Conservation (phyloP, 441 rosid species). For the Aleurites moluccanus region DNA sequence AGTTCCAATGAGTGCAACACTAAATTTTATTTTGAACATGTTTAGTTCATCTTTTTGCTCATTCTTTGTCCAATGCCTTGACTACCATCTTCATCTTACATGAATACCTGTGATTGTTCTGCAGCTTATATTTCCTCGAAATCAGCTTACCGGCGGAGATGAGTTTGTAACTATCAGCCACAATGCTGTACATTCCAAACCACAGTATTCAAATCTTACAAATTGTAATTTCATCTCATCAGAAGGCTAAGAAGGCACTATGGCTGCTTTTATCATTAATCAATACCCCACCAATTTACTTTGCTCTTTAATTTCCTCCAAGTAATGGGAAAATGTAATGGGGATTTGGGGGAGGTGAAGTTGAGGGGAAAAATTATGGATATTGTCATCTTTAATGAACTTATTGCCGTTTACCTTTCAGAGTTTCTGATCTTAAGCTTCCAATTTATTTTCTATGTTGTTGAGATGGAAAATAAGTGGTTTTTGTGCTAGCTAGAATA, state of each 20-base stretch:
- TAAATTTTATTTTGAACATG: background rate
- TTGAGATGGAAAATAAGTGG: too few relatives aligned
- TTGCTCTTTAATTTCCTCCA: background rate
- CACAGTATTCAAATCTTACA: background rate
- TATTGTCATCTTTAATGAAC: too few relatives aligned
- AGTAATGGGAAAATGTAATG: background rate
- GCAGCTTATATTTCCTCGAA: conserved; percentile 90
- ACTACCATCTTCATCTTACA: background rate
- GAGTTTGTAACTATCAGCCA: conserved; percentile 45
- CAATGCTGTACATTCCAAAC: conserved; percentile 23
- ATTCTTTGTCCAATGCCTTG: conserved; percentile 2
- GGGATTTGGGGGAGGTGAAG: background rate
- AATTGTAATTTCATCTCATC: background rate
- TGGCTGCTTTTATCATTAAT: background rate
- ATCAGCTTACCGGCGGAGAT: conserved; percentile 79
- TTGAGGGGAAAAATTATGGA: too few relatives aligned
- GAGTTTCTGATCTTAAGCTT: too few relatives aligned
- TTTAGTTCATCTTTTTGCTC: too few relatives aligned
- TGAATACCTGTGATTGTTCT: conserved; percentile 22
- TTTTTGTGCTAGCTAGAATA: background rate
- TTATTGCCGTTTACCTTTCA: background rate
- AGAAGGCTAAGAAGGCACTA: background rate
- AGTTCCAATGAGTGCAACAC: background rate
- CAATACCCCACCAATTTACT: background rate
- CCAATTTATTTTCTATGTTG: too few relatives aligned